Base-by-base conservation (phyloP, 768 basidiomycete genomes). In the Kwoniella bestiolae region DNA sequence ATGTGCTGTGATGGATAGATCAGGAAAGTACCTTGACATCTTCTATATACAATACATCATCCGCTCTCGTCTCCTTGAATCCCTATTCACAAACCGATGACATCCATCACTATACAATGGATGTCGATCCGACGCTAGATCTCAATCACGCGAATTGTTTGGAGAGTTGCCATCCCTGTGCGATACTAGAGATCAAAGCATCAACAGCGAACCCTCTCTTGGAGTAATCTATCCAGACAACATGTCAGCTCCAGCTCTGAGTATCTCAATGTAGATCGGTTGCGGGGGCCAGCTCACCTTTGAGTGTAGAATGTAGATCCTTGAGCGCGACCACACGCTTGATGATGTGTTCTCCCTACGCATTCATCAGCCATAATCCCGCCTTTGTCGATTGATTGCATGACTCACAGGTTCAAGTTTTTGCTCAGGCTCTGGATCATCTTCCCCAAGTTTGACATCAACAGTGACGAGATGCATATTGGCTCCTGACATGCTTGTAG, bases 401-500 rank as follows among this genome's bases (percentile, higher is more conserved):
- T 32, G 3, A 45, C 67, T 47, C 45, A 65, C 57, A 26, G 56
- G 57, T 31, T 95, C 92, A 1, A 94, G 88, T 61, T 90, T 86
- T 60, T 91, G 88, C 11, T 85, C 82, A 0, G 92, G 92, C 25
- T 80, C 78, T 8, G 74, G 75, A 56, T 81, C 79, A 18, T 76
- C 71, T 16, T 84, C 84, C 67, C 89, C 86, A 67, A 95, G 82
- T 60, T 34, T 83, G 79, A 47, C 89, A 64, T 85, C 84, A 29
- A 94, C 83, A 18, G 89, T 84, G 51, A 92, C 88, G 23, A 96
- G 86, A 73, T 91, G 89, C 91, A 94, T 94, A 76, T 91, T 95
- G 12, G 94, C 91, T 47, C 88, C 92, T 21, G 91, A 90, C 93
- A 98, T 94, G 9, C 94, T 93, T 91, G 31, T 4, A 28, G 23